Evolutionary conservation across 192 early-diverging fungal genomes (phyloP).

Genomic region (Backusella tarrabulga): DNA sequence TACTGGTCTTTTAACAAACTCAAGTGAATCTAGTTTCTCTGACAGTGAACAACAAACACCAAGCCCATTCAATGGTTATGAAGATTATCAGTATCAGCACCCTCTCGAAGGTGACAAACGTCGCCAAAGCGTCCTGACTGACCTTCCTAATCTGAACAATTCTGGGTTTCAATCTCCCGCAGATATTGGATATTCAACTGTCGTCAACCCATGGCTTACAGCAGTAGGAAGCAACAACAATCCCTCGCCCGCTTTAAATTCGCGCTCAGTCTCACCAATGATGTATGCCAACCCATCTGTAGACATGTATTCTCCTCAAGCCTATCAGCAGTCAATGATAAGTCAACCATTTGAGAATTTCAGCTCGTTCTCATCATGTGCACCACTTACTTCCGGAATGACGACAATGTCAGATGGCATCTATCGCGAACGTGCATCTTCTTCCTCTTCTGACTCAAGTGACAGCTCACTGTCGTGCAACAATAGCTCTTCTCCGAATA

Average conservation of each 20-base stretch:
- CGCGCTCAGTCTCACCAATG: conserved; percentile 14
- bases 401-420: not conserved
- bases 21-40: conserved; percentile 20
- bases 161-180: not conserved
- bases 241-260: conserved; percentile 1
- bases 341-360: not conserved
- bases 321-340: conserved; percentile 4
- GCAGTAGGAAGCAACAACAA: not conserved
- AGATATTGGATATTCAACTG: conserved; percentile 8
- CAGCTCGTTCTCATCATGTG: not conserved
- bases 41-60: conserved; percentile 29
- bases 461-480: not conserved
- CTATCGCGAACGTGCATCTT: conserved; percentile 8
- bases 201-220: not conserved
- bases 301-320: conserved; percentile 14
- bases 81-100: conserved; percentile 12
- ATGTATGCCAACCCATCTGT: conserved; percentile 14
- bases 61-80: conserved; percentile 15
- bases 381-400: not conserved
- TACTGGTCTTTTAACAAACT: conserved; percentile 18
- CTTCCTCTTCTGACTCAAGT: conserved; percentile 7
- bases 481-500: not conserved
- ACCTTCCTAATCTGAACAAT: conserved; percentile 9
- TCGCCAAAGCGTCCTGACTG: conserved; percentile 6
- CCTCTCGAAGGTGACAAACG: conserved; percentile 9